Base-by-base conservation (phyloP, 108 stramenopile genomes). In the Discostella pseudostelligera region DNA sequence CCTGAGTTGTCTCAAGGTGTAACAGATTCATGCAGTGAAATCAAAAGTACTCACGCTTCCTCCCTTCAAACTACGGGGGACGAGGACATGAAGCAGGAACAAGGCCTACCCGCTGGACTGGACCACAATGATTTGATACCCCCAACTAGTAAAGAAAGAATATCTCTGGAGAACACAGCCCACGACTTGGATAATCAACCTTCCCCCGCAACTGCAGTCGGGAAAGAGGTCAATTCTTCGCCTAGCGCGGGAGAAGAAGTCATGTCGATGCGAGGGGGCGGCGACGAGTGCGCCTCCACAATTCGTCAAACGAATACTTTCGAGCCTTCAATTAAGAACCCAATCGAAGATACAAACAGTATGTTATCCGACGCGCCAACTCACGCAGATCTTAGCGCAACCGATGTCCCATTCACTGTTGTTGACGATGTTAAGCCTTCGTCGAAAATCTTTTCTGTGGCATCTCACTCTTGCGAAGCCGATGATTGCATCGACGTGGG, bases 191-290 rank as follows among this genome's bases (percentile, higher is more conserved):
- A 25, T 35, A 16, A 28, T 8, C 1, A 54, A 32, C 24, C 24
- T 28, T 29, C 12, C 0, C 24, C 29, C 16, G 53, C 24, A 28
- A 26, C 5, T 28, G 12, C 8, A 35, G 28, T 8, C 28, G 28
- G 24, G 53, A 22, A 54, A 28, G 29, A 20, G 47, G 12, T 22
- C 28, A 6, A 25, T 32, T 39, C 55, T 14, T n/a, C 17, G 32
- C 17, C 14, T 39, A 32, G 32, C 17, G 55, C 26, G 25, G 16
- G 29, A 4, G 28, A 7, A 19, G 67, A 76, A 46, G 74, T 56
- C 55, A 68, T 76, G 47, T 36, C 53, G 4, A 76, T 76, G 44
- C 67, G 65, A 45, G 74, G 74, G 8, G 74, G 74, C 39, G 74
- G 74, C 20, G 74, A 50, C 22, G 58, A 59, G 8, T 49, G 21